Conservation (phyloP, 495 filamentous ascomycete species). For the Eremomyces bilateralis region DNA sequence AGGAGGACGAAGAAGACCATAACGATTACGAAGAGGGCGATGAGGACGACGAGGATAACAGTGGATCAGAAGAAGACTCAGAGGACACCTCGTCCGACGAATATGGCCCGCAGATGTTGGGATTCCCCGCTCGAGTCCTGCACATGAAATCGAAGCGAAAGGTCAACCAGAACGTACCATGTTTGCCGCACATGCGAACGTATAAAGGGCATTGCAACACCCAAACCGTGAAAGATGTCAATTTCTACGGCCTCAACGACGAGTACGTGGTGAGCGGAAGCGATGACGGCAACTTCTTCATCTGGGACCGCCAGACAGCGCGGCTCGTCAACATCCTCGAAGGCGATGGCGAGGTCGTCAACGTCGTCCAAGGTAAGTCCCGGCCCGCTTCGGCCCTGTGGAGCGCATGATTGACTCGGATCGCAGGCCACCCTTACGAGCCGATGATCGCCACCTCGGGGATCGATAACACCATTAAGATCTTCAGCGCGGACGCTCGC, state of each 20-base stretch:
- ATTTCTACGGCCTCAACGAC: conserved; percentile 49
- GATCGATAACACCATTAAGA: conserved; percentile 57
- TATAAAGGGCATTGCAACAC: conserved; percentile 55
- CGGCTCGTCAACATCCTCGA: conserved; percentile 46
- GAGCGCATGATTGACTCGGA: conserved; percentile 1
- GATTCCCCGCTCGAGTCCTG: conserved; percentile 9
- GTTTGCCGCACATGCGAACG: conserved; percentile 31
- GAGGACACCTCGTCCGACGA: conserved; percentile 17
- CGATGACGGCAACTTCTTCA: conserved; percentile 49
- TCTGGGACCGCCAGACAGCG: conserved; percentile 43
- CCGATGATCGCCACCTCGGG: conserved; percentile 47
- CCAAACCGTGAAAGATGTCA: conserved; percentile 55
- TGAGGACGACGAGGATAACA: conserved; percentile 13
- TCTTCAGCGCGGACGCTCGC: conserved; percentile 42
- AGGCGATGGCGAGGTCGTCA: conserved; percentile 52
- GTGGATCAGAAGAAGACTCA: conserved; percentile 17
- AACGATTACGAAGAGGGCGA: conserved; percentile 18
- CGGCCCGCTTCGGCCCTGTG: neutral
- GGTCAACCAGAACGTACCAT: conserved; percentile 33
- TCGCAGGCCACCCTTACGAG: conserved; percentile 45
- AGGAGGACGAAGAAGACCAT: conserved; percentile 14
- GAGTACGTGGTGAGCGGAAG: conserved; percentile 55
- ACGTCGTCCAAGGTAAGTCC: conserved; percentile 40
- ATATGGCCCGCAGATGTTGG: conserved; percentile 17
- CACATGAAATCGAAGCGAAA: conserved; percentile 4